These are phyloP conservation scores for Scheffersomyces insectosa DNA, from an alignment of 1,139 yeast species.

Conservation along the genomic window DNA sequence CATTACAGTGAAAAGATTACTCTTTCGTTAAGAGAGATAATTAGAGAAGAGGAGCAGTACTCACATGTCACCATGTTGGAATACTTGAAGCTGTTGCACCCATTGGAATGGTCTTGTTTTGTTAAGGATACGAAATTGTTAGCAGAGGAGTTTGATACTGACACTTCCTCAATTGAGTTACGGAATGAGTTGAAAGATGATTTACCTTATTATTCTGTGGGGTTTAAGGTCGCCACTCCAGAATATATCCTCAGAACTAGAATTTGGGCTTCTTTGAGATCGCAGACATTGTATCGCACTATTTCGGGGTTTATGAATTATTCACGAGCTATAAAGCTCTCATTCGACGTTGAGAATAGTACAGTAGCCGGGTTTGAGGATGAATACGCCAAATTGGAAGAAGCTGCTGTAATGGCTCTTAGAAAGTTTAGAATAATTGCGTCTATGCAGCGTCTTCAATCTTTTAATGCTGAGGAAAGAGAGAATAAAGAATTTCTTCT, in stretches of 20 bases:
- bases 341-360: constrained; percentile 45
- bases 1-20: constrained; percentile 54
- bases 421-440: constrained; percentile 48
- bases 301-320: constrained; percentile 61
- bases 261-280: constrained; percentile 58
- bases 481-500: constrained; percentile 39
- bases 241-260: constrained; percentile 54
- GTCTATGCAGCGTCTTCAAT: constrained; percentile 44
- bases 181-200: constrained; percentile 29
- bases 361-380: constrained; percentile 9
- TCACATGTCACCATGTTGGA: constrained; percentile 53
- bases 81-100: constrained; percentile 51
- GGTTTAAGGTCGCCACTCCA: constrained; percentile 55
- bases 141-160: constrained; percentile 46
- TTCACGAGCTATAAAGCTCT: constrained; percentile 50
- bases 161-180: constrained; percentile 22
- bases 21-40: constrained; percentile 47
- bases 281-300: constrained; percentile 57
- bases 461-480: constrained; percentile 35
- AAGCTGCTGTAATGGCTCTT: constrained; percentile 41
- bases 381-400: constrained; percentile 33
- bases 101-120: constrained; percentile 52
- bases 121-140: constrained; percentile 50
- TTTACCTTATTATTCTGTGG: constrained; percentile 49
- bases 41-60: constrained; percentile 47